phyloP scores from a whole-genome alignment of 1,284 basidiomycete species.

The Entoloma clypeatum region DNA sequence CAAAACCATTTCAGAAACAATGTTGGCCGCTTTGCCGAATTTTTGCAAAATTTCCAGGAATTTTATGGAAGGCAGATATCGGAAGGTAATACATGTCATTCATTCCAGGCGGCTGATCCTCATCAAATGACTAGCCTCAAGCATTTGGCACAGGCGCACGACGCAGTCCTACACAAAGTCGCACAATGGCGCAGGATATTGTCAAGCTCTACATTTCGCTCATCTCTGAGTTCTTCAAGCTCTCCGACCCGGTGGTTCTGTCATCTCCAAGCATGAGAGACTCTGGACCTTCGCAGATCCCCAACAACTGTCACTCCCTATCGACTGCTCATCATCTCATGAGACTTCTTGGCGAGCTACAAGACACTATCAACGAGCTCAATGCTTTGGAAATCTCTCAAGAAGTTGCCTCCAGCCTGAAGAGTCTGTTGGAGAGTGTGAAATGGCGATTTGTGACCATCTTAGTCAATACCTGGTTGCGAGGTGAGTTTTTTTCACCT shows the following conservation, averaged over 20 bases:
- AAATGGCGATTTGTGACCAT: constrained; percentile 89
- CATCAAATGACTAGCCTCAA: constrained; percentile 20
- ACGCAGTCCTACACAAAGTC: constrained; percentile 80
- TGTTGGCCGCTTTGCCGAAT: constrained; percentile 75
- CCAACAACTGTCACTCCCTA: constrained; percentile 75
- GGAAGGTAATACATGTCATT: constrained; percentile 51
- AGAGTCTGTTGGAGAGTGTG: constrained; percentile 74
- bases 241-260: constrained; percentile 75
- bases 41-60: constrained; percentile 93
- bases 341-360: constrained; percentile 78
- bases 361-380: constrained; percentile 84
- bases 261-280: constrained; percentile 34
- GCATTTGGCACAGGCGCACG: constrained; percentile 37
- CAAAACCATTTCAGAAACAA: constrained; percentile 66
- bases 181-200: constrained; percentile 89
- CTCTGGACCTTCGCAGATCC: constrained; percentile 58
- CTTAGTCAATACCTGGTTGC: constrained; percentile 77
- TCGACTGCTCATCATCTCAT: constrained; percentile 80
- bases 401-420: constrained; percentile 68
- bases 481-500: constrained; percentile 49
- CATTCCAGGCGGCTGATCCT: constrained; percentile 4
- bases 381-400: constrained; percentile 76
- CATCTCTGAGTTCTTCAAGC: constrained; percentile 85
- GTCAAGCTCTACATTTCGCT: constrained; percentile 85
- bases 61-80: constrained; percentile 90